Base-by-base conservation (phyloP, 139 green algal species). In the Asterochloris sp. region DNA sequence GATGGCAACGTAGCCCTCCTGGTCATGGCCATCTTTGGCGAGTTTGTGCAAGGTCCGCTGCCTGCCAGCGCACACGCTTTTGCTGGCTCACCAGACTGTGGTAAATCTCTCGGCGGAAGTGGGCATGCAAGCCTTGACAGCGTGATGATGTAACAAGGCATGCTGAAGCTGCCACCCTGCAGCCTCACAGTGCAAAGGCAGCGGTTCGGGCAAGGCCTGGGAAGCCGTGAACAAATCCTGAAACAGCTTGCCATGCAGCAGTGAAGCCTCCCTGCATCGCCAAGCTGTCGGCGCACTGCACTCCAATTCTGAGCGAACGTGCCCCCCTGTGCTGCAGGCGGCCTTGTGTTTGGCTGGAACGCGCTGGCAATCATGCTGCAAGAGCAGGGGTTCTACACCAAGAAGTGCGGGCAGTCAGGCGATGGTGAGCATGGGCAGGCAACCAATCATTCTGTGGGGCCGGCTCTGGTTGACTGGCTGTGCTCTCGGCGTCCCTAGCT, bases 341-440 rank as follows among this genome's bases (percentile, higher is more conserved):
- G 89, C 28, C 86, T 93, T 0, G 86, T 93, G 27, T 93, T 93
- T 78, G 89, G 89, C 13, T 93, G 88, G 88, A 91, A 89, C 63
- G 86, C 86, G 6, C 69, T 93, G 29, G 85, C 88, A 2, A 66
- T 91, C 16, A 91, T 90, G 77, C 75, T 93, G 6, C 87, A 86
- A 28, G 82, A 81, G 2, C 74, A 83, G n/a, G 69, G 74, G 19
- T 89, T 89, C 80, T 93, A 86, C 38, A 75, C 62, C 19, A 71
- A 73, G 13, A 75, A 73, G 0, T 92, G 89, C 28, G 19, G 38
- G 6, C 28, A 69, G 23, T 21, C 47, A 29, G 61, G 28, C 15
- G 24, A 61, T 69, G 83, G 76, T 85, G 71, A 83, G 23, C 71
- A 76, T 1, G 15, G n/a, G 15, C 14, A 38, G 19, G 16, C 19